Evolutionary conservation across 2,329 filamentous ascomycete species (phyloP).

Genomic region (Fusarium aywerte): DNA sequence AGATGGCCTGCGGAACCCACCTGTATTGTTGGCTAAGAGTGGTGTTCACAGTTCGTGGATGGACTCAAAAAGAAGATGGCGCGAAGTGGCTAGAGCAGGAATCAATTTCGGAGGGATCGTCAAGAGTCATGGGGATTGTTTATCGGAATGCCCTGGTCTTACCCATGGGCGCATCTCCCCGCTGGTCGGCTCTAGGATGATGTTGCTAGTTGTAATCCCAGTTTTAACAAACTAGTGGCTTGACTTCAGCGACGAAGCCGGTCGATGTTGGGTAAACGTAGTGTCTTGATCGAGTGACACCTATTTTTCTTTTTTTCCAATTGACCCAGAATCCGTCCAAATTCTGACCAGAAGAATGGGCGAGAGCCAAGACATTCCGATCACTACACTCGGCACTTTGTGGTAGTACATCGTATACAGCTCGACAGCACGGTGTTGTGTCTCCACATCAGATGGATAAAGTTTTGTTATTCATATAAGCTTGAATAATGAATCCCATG

Average conservation of each 20-base stretch:
- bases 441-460: conserved; percentile 33
- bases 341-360: conserved; percentile 5
- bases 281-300: conserved; percentile 5
- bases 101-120: conserved; percentile 26
- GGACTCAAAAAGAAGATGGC: conserved; percentile 20
- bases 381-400: conserved; percentile 1
- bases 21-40: conserved; percentile 15
- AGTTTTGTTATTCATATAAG: conserved; percentile 21
- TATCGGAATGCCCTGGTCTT: conserved; percentile 21
- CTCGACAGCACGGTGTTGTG: background rate
- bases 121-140: conserved; percentile 37
- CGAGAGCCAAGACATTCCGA: conserved; percentile 21
- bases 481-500: conserved; percentile 34
- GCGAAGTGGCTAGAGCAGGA: conserved; percentile 16
- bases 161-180: conserved; percentile 34
- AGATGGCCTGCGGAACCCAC: conserved; percentile 31
- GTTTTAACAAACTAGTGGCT: conserved; percentile 33
- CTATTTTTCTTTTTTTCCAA: background rate
- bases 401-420: background rate
- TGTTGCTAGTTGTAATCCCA: conserved; percentile 27
- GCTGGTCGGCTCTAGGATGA: conserved; percentile 34
- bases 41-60: conserved; percentile 8
- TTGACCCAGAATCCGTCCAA: conserved; percentile 2
- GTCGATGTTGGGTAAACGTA: conserved; percentile 20
- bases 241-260: conserved; percentile 28